phyloP scores from a whole-genome alignment of 257 asterid genomes.

The Craterostigma plantagineum region DNA sequence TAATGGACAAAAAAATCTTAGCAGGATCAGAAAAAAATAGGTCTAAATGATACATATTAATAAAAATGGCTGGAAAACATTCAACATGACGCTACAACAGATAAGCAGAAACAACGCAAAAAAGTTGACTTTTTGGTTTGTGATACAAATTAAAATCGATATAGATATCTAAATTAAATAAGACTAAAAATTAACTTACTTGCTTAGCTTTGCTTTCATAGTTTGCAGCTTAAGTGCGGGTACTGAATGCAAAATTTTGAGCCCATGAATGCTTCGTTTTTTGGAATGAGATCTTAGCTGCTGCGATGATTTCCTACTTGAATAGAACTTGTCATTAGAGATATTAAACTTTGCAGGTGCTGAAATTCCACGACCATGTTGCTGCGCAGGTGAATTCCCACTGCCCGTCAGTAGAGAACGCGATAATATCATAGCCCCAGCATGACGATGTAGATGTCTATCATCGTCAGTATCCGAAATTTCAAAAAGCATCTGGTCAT shows the following conservation, averaged over 20 bases:
- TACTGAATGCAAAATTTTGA: conserved; percentile 84
- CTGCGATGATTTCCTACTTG: conserved; percentile 85
- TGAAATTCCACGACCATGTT: conserved; percentile 40
- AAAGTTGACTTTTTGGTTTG: too few species aligned
- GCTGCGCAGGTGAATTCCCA: conserved; percentile 44
- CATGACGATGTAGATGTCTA: conserved; percentile 56
- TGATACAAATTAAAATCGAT: background rate
- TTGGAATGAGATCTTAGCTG: conserved; percentile 85
- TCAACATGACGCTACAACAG: too few species aligned
- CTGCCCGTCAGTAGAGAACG: conserved; percentile 31
- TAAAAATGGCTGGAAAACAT: too few species aligned
- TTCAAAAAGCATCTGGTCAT: conserved; percentile 96
- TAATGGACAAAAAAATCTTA: too few species aligned
- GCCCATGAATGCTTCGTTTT: conserved; percentile 79
- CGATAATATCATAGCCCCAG: conserved; percentile 84
- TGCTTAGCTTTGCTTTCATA: conserved; percentile 90
- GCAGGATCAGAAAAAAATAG: too few species aligned
- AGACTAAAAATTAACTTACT: conserved; percentile 32
- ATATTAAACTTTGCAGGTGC: conserved; percentile 72
- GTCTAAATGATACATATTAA: too few species aligned
- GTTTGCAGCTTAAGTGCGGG: conserved; percentile 96
- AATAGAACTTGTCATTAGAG: conserved; percentile 84
- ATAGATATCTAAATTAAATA: conserved; percentile 8
- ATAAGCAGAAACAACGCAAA: too few species aligned
- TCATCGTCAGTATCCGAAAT: conserved; percentile 48